phyloP scores from a whole-genome alignment of 805 yeast species.

The Ogataea glucozyma region DNA sequence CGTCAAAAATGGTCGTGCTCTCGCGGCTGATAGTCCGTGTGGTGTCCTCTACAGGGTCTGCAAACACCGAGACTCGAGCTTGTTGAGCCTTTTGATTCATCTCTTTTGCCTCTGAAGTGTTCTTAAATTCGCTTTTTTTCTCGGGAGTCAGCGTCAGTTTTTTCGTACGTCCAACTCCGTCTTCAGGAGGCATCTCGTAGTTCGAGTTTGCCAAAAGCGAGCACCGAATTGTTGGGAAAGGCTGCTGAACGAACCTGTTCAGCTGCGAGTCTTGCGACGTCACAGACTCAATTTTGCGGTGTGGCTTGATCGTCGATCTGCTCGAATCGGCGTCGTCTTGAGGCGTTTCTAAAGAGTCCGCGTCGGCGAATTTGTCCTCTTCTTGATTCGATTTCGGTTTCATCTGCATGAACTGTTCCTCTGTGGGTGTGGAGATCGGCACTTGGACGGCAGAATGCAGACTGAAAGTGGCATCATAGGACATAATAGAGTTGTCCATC shows the following conservation, averaged over 20 bases:
- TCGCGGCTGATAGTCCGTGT: constrained; percentile 14
- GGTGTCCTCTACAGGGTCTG: constrained; percentile 30
- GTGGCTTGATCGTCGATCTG: constrained; percentile 25
- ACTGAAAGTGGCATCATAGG: constrained; percentile 32
- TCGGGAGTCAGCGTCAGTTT: constrained; percentile 31
- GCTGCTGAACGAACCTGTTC: constrained; percentile 21
- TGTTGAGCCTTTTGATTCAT: neutral
- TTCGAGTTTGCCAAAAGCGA: constrained; percentile 31
- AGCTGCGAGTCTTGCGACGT: constrained; percentile 28
- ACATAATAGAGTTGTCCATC: constrained; percentile 26
- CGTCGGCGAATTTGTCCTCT: constrained; percentile 33
- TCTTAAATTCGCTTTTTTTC: constrained; percentile 16
- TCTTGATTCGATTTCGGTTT: neutral
- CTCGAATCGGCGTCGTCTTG: constrained; percentile 16
- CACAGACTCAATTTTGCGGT: constrained; percentile 31
- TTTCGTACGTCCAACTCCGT: constrained; percentile 16
- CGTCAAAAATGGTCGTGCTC: constrained; percentile 24
- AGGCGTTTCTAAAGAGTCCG: constrained; percentile 26
- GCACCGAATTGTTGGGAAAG: constrained; percentile 26
- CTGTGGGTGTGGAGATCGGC: constrained; percentile 28
- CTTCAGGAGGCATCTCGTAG: constrained; percentile 30
- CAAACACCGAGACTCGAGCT: constrained; percentile 27
- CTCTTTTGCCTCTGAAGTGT: constrained; percentile 4
- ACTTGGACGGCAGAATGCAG: constrained; percentile 36
- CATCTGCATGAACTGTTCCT: constrained; percentile 20